Evolutionary conservation across 768 basidiomycete species (phyloP).

Genomic region (Clavaria fumosa): DNA sequence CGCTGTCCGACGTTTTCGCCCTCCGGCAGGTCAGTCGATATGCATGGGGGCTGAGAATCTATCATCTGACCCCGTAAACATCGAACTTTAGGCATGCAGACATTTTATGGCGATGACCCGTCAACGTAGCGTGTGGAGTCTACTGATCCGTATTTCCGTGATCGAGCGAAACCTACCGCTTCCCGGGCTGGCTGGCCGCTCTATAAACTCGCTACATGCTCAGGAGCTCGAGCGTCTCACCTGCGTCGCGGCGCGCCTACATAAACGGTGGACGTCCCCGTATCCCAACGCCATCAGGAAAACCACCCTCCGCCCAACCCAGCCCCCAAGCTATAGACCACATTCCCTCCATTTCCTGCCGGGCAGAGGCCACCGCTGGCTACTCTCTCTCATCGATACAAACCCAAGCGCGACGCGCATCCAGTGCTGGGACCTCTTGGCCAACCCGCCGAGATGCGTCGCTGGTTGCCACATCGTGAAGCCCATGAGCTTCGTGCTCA

Average conservation of each 20-base stretch:
- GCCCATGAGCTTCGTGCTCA: constrained; percentile 32
- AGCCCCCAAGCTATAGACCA: constrained; percentile 20
- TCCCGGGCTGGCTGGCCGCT: constrained; percentile 21
- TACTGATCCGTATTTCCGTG: constrained; percentile 27
- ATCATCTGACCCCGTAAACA: too few relatives aligned
- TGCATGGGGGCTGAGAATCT: too few relatives aligned
- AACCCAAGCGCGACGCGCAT: constrained; percentile 16
- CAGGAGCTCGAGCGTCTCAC: constrained; percentile 30
- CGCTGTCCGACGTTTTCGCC: too few relatives aligned
- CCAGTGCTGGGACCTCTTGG: constrained; percentile 42
- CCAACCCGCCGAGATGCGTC: constrained; percentile 22
- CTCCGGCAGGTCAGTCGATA: too few relatives aligned
- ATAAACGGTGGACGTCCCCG: constrained; percentile 33
- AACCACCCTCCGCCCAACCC: constrained; percentile 14
- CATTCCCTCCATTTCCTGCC: constrained; percentile 34
- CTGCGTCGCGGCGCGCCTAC: constrained; percentile 25
- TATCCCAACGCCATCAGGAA: constrained; percentile 20
- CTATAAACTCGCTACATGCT: constrained; percentile 23
- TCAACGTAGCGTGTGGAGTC: constrained; percentile 35
- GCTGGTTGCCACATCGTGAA: constrained; percentile 24
- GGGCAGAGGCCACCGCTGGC: constrained; percentile 23
- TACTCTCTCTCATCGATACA: constrained; percentile 29
- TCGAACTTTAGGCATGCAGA: constrained; percentile 41
- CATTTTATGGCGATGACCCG: constrained; percentile 26
- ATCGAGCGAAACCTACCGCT: constrained; percentile 30